These are phyloP conservation scores for Entomophthora muscae DNA, from an alignment of 371 early-diverging fungal species.

Conservation along the genomic window DNA sequence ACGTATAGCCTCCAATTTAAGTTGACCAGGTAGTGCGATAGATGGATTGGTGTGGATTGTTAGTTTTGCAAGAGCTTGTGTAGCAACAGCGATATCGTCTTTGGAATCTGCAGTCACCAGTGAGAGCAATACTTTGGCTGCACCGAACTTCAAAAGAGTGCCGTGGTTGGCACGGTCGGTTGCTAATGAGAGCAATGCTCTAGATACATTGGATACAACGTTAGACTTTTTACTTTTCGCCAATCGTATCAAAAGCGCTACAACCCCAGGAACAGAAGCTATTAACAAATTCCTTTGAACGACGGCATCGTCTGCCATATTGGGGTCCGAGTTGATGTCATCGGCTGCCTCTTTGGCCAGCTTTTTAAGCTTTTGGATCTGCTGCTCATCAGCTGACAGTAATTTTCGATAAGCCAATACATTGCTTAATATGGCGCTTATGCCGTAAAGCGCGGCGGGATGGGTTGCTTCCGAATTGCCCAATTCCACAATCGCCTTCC, in stretches of 20 bases:
- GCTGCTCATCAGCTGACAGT: neutral
- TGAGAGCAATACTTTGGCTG: neutral
- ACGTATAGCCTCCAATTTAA: slow-evolving; percentile 35
- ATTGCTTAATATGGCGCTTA: neutral
- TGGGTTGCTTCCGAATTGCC: neutral
- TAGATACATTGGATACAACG: neutral
- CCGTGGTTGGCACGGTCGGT: neutral
- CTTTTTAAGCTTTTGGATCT: neutral
- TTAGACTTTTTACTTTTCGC: neutral
- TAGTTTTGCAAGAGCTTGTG: slow-evolving; percentile 76
- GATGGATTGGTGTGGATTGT: slow-evolving; percentile 80
- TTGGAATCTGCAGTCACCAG: neutral
- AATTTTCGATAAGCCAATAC: neutral
- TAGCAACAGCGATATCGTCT: slow-evolving; percentile 21
- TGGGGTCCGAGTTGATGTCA: neutral
- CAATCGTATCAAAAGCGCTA: neutral
- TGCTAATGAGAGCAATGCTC: neutral
- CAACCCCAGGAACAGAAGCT: neutral
- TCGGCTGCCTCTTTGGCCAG: neutral
- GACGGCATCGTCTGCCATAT: neutral
- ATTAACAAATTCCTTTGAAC: neutral
- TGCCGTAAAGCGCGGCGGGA: neutral
- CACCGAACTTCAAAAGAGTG: neutral
- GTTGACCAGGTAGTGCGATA: slow-evolving; percentile 54
- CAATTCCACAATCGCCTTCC: neutral